phyloP scores from a whole-genome alignment of 1,284 basidiomycete genomes.

The Microbotryum lychnidis-dioicae region DNA sequence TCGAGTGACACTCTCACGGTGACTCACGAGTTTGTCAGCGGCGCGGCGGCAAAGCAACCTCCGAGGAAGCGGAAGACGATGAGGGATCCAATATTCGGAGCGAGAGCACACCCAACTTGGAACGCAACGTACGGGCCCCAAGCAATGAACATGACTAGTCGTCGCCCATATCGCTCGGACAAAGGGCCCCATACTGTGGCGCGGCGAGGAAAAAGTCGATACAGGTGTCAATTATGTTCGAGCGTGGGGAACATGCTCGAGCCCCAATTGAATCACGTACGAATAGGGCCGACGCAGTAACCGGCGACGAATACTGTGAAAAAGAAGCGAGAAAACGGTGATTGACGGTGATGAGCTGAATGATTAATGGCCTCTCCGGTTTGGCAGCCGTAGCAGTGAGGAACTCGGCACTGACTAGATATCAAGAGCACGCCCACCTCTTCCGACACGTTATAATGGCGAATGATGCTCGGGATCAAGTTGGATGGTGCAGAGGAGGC shows the following conservation, averaged over 20 bases:
- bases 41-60: slow-evolving; percentile 50
- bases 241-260: background rate
- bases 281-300: slow-evolving; percentile 35
- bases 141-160: slow-evolving; percentile 58
- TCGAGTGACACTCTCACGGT: too few relatives aligned
- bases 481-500: slow-evolving; percentile 54
- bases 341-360: too few relatives aligned
- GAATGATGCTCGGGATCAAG: slow-evolving; percentile 46
- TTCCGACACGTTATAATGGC: slow-evolving; percentile 50
- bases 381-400: too few relatives aligned
- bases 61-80: slow-evolving; percentile 63
- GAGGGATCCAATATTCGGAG: slow-evolving; percentile 53
- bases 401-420: slow-evolving; percentile 36
- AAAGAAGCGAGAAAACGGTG: too few relatives aligned
- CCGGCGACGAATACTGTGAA: slow-evolving; percentile 38
- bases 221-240: background rate
- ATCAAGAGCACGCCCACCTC: slow-evolving; percentile 49
- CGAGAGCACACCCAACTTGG: slow-evolving; percentile 58
- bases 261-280: background rate
- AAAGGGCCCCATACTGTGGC: slow-evolving; percentile 42
- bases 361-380: too few relatives aligned
- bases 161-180: slow-evolving; percentile 50
- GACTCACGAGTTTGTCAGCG: slow-evolving; percentile 33
- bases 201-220: too few relatives aligned
- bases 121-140: slow-evolving; percentile 60